These are phyloP conservation scores for Cyclotella cryptica DNA, from an alignment of 108 stramenopile species.

Conservation along the genomic window DNA sequence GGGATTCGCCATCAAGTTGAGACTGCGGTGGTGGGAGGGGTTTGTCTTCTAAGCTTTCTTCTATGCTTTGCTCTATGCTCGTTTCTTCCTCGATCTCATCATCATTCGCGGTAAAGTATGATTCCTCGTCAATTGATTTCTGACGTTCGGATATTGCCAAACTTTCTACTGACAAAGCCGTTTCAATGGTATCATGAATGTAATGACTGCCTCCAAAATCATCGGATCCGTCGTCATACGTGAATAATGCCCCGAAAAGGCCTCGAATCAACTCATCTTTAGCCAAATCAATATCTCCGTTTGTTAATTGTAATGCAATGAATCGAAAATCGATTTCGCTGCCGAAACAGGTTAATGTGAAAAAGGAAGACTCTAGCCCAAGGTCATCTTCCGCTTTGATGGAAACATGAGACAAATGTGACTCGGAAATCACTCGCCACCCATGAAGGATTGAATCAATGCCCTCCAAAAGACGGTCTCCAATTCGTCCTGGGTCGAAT, in stretches of 20 bases:
- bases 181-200: not conserved
- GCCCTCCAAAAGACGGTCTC: conserved; percentile 27
- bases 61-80: not conserved
- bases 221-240: not conserved
- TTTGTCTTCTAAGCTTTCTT: not conserved
- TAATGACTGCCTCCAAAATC: not conserved
- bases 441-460: conserved; percentile 40
- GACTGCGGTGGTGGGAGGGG: not conserved
- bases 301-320: conserved; percentile 49
- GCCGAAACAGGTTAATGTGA: conserved; percentile 12
- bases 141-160: not conserved
- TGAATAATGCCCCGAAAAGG: conserved; percentile 17
- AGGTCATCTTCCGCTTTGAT: conserved; percentile 18
- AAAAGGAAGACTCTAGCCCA: conserved; percentile 27
- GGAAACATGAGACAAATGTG: conserved; percentile 26
- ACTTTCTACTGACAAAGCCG: not conserved
- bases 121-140: conserved; percentile 9
- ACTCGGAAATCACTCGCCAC: conserved; percentile 49
- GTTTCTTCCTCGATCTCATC: conserved; percentile 11
- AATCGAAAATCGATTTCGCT: conserved; percentile 39
- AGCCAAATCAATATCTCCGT: conserved; percentile 45
- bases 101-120: conserved; percentile 15
- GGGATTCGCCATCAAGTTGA: not conserved
- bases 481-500: conserved; percentile 14
- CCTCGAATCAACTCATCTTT: conserved; percentile 39